Base-by-base conservation (phyloP, 2,329 filamentous ascomycete species). In the Sclerotinia spermophila region DNA sequence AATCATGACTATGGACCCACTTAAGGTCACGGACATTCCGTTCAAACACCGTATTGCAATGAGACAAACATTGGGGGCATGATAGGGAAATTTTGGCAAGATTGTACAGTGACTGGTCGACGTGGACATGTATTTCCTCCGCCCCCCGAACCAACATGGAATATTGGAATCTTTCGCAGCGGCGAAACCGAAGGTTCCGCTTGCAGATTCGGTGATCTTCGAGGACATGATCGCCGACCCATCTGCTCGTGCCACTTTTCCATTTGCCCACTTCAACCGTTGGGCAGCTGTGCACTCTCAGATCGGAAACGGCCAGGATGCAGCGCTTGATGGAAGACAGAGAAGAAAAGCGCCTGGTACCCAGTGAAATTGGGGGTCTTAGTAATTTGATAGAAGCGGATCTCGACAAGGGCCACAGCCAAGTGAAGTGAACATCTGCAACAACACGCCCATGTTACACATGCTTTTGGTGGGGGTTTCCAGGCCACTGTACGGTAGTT, bases 221-320 rank as follows among this genome's bases (percentile, higher is more conserved):
- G 51, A 33, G 51, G 35, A 45, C 45, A 66, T 66, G 17, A 55
- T 30, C 51, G 62, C n/a, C 62, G 17, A 53, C 51, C 62, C 51
- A 53, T 53, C 45, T 66, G 33, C 45, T n/a, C 45, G 10, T 53
- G 48, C 62, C 62, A 66, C 62, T 53, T 65, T 66, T 35, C 61
- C 35, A 33, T 35, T 40, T 40, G 61, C 62, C 33, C 62, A 66
- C 45, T 53, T 66, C 62, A 38, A 48, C 62, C 35, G 45, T 66
- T 66, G 62, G 62, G 62, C 62, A 66, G 62, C 62, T 53, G 45
- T 66, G 62, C 60, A 62, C 62, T 30, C 35, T 30, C 45, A 40
- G n/a, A 53, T 66, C 62, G 44, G 45, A 53, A 65, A 53, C 24
- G 4, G 35, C 45, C 51, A 53, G 45, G 45, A 33, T 66, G n/a